These are phyloP conservation scores for Misopates orontium DNA, from an alignment of 257 asterid species.

Conservation along the genomic window DNA sequence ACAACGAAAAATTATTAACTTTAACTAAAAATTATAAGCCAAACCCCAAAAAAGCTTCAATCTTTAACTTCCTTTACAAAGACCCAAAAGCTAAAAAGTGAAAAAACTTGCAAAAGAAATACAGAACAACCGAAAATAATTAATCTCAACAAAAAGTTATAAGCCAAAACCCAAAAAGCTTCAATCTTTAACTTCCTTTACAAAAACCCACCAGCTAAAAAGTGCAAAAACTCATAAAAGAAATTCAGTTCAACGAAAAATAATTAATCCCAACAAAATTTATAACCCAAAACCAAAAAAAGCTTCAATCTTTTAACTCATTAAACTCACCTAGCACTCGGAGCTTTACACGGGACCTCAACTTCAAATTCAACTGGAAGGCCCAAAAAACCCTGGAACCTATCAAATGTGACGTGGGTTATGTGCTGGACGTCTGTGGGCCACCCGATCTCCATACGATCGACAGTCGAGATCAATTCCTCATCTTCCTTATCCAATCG, in stretches of 20 bases:
- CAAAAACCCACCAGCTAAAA: too few relatives aligned
- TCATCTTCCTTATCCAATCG: conserved; percentile 61
- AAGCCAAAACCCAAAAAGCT: too few relatives aligned
- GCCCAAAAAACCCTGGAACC: conserved; percentile 92
- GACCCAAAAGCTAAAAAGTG: too few relatives aligned
- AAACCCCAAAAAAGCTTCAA: conserved; percentile 13
- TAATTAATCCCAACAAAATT: too few relatives aligned
- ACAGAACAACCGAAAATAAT: too few relatives aligned
- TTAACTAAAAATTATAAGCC: too few relatives aligned
- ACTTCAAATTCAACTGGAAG: conserved; percentile 90
- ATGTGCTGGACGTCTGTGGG: conserved; percentile 91
- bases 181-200: conserved; percentile 12
- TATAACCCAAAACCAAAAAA: background rate
- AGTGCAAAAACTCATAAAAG: too few relatives aligned
- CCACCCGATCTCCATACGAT: conserved; percentile 89
- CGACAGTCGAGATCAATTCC: conserved; percentile 60
- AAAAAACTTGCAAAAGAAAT: too few relatives aligned
- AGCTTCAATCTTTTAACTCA: background rate
- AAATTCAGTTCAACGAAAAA: too few relatives aligned
- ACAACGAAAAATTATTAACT: background rate
- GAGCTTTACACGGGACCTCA: conserved; percentile 80
- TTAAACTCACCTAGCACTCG: conserved; percentile 80
- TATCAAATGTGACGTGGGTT: conserved; percentile 89
- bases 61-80: conserved; percentile 9
- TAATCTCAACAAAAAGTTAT: too few relatives aligned